Base-by-base conservation (phyloP, 1,284 basidiomycete species). In the Spongispora temasekensis region DNA sequence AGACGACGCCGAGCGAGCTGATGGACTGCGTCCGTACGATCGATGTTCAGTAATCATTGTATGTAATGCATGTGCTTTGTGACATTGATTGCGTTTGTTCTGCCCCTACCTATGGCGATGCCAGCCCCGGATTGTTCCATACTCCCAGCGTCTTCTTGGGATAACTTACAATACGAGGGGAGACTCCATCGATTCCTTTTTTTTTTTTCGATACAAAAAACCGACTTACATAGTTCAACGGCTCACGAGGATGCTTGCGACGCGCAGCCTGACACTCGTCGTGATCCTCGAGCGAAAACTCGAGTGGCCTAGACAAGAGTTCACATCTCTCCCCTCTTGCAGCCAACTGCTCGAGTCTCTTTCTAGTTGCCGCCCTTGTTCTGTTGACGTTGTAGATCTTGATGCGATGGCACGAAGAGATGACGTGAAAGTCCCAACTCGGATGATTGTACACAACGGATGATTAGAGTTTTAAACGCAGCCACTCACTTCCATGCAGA, bases 381-480 rank as follows among this genome's bases (percentile, higher is more conserved):
- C 63, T 78, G 67, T 84, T 84, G 60, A 85, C 79, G 64, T 80
- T 82, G 71, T 83, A 84, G 2, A 84, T 54, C 67, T 83, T 84
- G 75, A 85, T 79, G 44, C 81, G 77, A 62, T 85, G 83, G 60
- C 75, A 79, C 1, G 82, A 84, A 21, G 82, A 84, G 0, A 83
- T 85, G 52, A 84, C 83, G 61, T 85, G 83, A 37, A 84, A 71
- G 54, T 82, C 82, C 83, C 82, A 83, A 69, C 81, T 84, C 61
- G 31, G 6, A n/a, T n/a, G n/a, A n/a, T n/a, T n/a, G n/a, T n/a
- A 44, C 21, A 31, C 21, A 30, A 32, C 15, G 23, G 42, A 52
- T 52, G 48, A 31, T 52, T 10, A 15, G 40, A 12, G 21, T 25
- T 1, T 21, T 40, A 28, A 28, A 19, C 15, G 4, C 44, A 7